Conservation (phyloP, 2,329 filamentous ascomycete species). For the Chrysoporthe deuterocubensis region DNA sequence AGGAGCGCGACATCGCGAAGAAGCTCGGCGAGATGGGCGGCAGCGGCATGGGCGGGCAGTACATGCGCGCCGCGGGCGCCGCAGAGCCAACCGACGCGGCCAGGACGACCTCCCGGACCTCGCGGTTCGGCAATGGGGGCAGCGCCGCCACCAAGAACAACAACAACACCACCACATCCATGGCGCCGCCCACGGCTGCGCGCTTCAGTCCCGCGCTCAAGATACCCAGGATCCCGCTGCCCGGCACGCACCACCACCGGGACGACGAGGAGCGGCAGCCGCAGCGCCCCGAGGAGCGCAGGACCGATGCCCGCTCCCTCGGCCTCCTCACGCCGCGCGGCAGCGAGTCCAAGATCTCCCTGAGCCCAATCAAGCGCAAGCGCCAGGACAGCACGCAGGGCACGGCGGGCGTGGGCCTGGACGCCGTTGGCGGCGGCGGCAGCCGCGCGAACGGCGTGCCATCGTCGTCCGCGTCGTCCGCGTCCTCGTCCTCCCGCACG, state of each 20-base stretch:
- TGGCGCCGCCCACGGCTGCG: slow-evolving; percentile 24
- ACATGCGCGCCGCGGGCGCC: slow-evolving; percentile 56
- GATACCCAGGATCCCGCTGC: slow-evolving; percentile 24
- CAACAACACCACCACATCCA: slow-evolving; percentile 3
- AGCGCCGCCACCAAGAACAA: not conserved
- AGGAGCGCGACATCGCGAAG: slow-evolving; percentile 73
- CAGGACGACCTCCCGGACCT: slow-evolving; percentile 23
- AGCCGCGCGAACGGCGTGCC: not conserved
- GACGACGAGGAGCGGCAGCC: slow-evolving; percentile 22
- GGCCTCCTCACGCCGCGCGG: slow-evolving; percentile 47
- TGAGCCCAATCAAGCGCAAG: slow-evolving; percentile 67
- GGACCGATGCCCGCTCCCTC: slow-evolving; percentile 49
- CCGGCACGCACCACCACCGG: slow-evolving; percentile 19
- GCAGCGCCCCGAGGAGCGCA: slow-evolving; percentile 32
- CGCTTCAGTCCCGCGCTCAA: slow-evolving; percentile 27
- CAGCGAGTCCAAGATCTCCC: slow-evolving; percentile 52
- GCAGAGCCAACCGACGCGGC: slow-evolving; percentile 12
- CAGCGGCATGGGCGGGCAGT: slow-evolving; percentile 68
- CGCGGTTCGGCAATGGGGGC: slow-evolving; percentile 21
- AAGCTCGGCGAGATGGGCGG: slow-evolving; percentile 67
- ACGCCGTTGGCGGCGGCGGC: slow-evolving; percentile 2
- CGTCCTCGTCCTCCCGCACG: slow-evolving; percentile 30
- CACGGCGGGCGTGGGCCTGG: slow-evolving; percentile 32
- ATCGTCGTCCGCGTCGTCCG: not conserved
- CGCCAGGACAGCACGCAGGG: slow-evolving; percentile 55